phyloP scores from a whole-genome alignment of 257 asterid species.

The Nicotiana attenuata region DNA sequence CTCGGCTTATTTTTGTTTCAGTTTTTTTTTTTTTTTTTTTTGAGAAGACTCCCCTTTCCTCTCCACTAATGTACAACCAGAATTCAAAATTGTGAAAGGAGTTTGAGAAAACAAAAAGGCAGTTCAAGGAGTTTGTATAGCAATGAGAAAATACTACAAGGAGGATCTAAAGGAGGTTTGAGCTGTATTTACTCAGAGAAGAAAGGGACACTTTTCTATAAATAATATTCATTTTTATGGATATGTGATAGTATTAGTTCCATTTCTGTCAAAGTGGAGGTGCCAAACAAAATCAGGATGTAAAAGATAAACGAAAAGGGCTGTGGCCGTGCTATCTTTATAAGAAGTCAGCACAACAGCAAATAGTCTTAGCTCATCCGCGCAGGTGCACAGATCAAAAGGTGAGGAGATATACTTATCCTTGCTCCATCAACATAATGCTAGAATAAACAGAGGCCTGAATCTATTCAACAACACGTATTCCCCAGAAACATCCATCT shows the following conservation, averaged over 20 bases:
- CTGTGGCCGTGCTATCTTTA: not conserved
- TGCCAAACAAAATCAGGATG: not conserved
- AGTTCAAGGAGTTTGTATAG: not conserved
- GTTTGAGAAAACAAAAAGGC: not conserved
- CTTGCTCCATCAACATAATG: not conserved
- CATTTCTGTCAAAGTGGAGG: not conserved
- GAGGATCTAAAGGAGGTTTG: not conserved
- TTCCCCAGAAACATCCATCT: not conserved
- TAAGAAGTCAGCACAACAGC: not conserved
- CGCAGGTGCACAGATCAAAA: no score
- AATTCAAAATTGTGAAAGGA: not conserved
- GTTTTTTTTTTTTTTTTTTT: accelerated
- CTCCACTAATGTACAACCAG: not conserved
- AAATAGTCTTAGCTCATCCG: not conserved
- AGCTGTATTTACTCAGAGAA: not conserved
- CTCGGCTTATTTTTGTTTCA: not conserved
- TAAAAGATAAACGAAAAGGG: not conserved
- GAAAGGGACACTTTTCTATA: not conserved
- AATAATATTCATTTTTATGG: not conserved
- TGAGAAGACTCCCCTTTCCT: not conserved
- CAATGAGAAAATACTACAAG: not conserved
- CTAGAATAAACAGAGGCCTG: not conserved
- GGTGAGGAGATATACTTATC: not conserved
- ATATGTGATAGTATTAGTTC: not conserved
- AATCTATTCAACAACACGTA: not conserved